Base-by-base conservation (phyloP, 352 stramenopile genomes). In the Phytophthora sansomeana region DNA sequence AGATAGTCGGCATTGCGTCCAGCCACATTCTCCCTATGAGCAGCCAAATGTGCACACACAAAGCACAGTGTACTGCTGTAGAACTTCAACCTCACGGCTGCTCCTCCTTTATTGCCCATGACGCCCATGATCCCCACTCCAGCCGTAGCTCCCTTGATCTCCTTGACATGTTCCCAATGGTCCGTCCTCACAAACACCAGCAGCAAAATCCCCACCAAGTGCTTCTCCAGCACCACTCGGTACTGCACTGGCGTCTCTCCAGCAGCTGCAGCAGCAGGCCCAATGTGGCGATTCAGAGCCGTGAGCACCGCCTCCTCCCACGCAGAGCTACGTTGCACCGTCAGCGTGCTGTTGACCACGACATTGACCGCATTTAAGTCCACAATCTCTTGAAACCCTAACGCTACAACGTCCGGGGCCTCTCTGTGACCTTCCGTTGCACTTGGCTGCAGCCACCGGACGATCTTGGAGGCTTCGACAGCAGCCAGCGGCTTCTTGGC, bases 321-420 rank as follows among this genome's bases (percentile, higher is more conserved):
- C 48, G 92, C 87, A 8, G 90, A 62, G 56, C 85, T 94, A 5
- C 96, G 83, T 67, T 98, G 89, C 32, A 94, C 89, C 17, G 90
- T 98, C 47, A 98, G 92, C 10, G 69, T 64, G 65, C 95, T 98
- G 58, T 99, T 98, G 0, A 99, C 95, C 1, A 99, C 96, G 0
- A 99, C 98, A 69, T 99, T 99, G 13, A 99, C 96, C 3, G 97
- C 98, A 74, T 99, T 99, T 6, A 99, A 77, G 81, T 99, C 98
- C 1, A 99, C 98, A 65, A 99, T 99, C 85, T 99, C 98, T 72
- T 99, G 98, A 69, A 99, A 95, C 1, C 89, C 85, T 14, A 95
- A 52, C 1, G 83, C 85, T 21, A 95, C 72, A 55, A 96, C 66
- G 52, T 94, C 85, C 3, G 87, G 87, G 14, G 59, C 13, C 1